Percentiles rank a stretch among this genome's conserved stretches.
Conservation (phyloP, 2,329 filamentous ascomycete species). For the Cytospora piceae region DNA sequence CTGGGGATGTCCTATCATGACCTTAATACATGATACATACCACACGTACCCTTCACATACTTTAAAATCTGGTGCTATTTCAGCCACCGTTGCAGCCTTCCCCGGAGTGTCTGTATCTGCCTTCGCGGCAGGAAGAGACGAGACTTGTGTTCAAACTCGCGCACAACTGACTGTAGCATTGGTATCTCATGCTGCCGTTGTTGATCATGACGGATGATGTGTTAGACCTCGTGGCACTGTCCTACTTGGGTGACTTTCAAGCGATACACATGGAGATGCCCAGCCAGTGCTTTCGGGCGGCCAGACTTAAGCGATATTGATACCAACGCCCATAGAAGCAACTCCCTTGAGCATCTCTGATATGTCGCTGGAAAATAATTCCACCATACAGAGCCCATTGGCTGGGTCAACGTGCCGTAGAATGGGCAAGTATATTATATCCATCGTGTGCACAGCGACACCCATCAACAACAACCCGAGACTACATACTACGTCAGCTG, state of each 20-base stretch:
- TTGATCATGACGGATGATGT: constrained; percentile 13
- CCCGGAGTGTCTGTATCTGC: constrained; percentile 10
- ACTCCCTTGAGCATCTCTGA: background rate
- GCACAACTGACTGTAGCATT: constrained; percentile 2
- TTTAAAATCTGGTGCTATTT: too few relatives aligned
- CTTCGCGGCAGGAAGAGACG: constrained; percentile 1
- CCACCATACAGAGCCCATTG: background rate
- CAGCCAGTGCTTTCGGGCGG: background rate
- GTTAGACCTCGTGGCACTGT: constrained; percentile 5
- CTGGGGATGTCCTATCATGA: too few relatives aligned
- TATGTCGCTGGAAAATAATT: background rate
- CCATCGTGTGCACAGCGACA: background rate
- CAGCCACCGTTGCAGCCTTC: constrained; percentile 16
- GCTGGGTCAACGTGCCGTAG: background rate
- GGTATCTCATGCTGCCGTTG: constrained; percentile 4
- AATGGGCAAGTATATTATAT: background rate
- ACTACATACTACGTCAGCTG: background rate
- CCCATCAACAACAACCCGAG: background rate
- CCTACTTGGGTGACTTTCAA: background rate
- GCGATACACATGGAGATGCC: background rate
- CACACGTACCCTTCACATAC: too few relatives aligned
- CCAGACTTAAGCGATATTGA: background rate
- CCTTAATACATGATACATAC: too few relatives aligned
- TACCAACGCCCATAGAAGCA: background rate
- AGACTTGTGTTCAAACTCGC: constrained; percentile 8